Evolutionary conservation across 257 asterid species (phyloP).

Genomic region (Hygrophila difformis): DNA sequence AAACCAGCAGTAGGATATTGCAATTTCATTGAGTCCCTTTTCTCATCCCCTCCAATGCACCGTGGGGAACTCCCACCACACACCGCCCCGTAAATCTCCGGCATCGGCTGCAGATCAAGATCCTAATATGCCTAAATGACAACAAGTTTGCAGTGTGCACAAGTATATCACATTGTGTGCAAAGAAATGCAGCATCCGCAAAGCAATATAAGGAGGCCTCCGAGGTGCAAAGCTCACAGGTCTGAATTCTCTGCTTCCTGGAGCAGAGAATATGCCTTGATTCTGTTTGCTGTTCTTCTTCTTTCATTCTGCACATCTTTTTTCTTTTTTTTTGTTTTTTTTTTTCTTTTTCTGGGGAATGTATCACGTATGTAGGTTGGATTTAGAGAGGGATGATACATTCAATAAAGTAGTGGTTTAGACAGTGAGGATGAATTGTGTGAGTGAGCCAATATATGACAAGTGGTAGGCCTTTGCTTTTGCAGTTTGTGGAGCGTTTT

Average conservation of each 20-base stretch:
- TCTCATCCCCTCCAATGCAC: not conserved
- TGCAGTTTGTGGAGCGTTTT: not conserved
- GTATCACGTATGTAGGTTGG: too few species aligned
- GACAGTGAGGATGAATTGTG: slow-evolving; percentile 12
- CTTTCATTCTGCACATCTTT: slow-evolving; percentile 36
- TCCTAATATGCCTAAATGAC: slow-evolving; percentile 33
- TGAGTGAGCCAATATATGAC: slow-evolving; percentile 22
- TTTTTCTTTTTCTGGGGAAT: too few species aligned
- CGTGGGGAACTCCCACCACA: slow-evolving; percentile 26
- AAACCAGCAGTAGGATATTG: too few species aligned
- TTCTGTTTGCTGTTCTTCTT: slow-evolving; percentile 12
- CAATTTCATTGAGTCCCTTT: too few species aligned
- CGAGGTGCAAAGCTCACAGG: slow-evolving; percentile 36
- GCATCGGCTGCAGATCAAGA: slow-evolving; percentile 31
- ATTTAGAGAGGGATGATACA: too few species aligned
- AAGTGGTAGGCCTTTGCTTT: slow-evolving; percentile 14
- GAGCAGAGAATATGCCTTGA: not conserved
- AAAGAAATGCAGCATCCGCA: slow-evolving; percentile 45
- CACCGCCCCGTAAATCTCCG: slow-evolving; percentile 21
- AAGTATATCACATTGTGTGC: slow-evolving; percentile 38
- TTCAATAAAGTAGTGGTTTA: slow-evolving; percentile 4
- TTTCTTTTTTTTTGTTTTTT: too few species aligned
- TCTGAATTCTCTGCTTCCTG: not conserved
- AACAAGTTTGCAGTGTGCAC: slow-evolving; percentile 40
- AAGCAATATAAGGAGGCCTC: slow-evolving; percentile 32